Evolutionary conservation across 352 stramenopile species (phyloP).

Genomic region (Phytophthora sp.): DNA sequence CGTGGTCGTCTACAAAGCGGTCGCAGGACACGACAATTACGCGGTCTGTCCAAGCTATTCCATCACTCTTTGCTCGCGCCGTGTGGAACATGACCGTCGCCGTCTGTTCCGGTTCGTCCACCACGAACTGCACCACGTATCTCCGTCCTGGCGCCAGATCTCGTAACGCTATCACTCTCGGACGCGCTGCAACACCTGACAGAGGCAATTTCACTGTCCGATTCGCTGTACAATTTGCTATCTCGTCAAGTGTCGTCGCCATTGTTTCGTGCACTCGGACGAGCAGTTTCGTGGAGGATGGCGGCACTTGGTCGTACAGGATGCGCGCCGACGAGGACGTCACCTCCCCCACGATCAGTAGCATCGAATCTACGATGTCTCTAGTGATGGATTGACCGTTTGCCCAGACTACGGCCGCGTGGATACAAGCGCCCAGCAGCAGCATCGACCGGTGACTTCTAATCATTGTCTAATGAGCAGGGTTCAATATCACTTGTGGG

Average conservation of each 20-base stretch:
- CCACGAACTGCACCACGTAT: slow-evolving; percentile 49
- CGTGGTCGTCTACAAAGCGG: slow-evolving; percentile 61
- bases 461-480: slow-evolving; percentile 6
- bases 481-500: not conserved
- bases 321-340: slow-evolving; percentile 48
- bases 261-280: slow-evolving; percentile 29
- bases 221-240: slow-evolving; percentile 7
- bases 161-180: slow-evolving; percentile 38
- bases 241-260: not conserved
- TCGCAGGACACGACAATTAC: slow-evolving; percentile 66
- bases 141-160: slow-evolving; percentile 42
- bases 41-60: slow-evolving; percentile 11
- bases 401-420: not conserved
- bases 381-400: slow-evolving; percentile 2
- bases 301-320: slow-evolving; percentile 45
- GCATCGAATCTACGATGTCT: slow-evolving; percentile 30
- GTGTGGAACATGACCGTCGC: slow-evolving; percentile 51
- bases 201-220: slow-evolving; percentile 8
- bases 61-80: not conserved
- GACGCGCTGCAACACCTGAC: slow-evolving; percentile 3
- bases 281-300: slow-evolving; percentile 9
- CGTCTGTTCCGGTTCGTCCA: slow-evolving; percentile 9
- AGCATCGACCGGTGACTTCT: slow-evolving; percentile 3
- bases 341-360: slow-evolving; percentile 66
- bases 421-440: slow-evolving; percentile 22